phyloP scores from a whole-genome alignment of 2,329 filamentous ascomycete species.

The Bipolaris cookei region DNA sequence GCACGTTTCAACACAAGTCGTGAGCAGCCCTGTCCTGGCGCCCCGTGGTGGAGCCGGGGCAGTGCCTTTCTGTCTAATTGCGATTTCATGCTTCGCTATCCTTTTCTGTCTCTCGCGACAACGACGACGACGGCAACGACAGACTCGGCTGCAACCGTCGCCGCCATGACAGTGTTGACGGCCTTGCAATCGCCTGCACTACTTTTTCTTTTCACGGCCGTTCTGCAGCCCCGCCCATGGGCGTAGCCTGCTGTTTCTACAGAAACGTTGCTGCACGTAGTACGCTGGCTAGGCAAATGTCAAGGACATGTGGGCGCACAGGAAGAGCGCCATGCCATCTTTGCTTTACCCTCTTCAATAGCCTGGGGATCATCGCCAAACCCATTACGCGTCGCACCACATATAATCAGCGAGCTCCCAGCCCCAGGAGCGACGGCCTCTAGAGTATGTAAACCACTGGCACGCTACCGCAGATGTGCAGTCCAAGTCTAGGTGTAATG shows the following conservation, averaged over 20 bases:
- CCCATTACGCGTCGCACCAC: slow-evolving; percentile 42
- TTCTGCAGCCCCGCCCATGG: slow-evolving; percentile 4
- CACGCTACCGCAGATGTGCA: not conserved
- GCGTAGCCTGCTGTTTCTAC: slow-evolving; percentile 2
- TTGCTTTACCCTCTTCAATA: slow-evolving; percentile 9
- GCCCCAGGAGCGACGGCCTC: slow-evolving; percentile 3
- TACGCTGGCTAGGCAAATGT: slow-evolving; percentile 1
- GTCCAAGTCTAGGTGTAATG: too few species aligned
- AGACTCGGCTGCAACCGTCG: not conserved
- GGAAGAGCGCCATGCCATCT: slow-evolving; percentile 1
- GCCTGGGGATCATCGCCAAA: slow-evolving; percentile 4
- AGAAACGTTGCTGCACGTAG: slow-evolving; percentile 12
- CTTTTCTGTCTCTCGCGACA: not conserved
- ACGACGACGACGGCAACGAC: not conserved
- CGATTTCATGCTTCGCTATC: slow-evolving; percentile 7
- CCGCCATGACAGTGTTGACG: not conserved
- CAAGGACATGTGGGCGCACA: not conserved
- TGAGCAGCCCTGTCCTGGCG: too few species aligned
- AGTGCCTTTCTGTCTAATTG: slow-evolving; percentile 9
- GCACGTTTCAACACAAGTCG: slow-evolving; percentile 26
- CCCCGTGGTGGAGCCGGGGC: slow-evolving; percentile 16
- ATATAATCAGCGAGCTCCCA: slow-evolving; percentile 27
- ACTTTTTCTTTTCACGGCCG: not conserved
- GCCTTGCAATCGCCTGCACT: not conserved
- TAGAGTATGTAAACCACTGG: not conserved